Evolutionary conservation across 2,329 filamentous ascomycete genomes (phyloP), one percentile per base, ranked within the genome.

Genomic region (Trichoderma citrinoviride): DNA sequence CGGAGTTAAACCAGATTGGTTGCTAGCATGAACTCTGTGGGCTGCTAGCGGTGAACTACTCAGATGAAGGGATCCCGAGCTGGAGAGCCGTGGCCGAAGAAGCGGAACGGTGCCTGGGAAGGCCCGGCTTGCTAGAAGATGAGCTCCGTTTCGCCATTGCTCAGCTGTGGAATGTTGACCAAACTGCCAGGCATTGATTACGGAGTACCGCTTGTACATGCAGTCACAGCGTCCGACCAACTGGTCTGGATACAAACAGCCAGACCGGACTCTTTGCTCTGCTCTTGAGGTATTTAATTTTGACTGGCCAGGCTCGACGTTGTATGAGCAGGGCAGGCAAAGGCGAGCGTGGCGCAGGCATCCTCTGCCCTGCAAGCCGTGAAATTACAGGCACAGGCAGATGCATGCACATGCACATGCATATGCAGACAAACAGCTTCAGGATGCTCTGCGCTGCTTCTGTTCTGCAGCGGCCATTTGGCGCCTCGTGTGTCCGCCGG

Each of bases 261-360:
- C 33, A 37, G 33, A 37, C 33, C 33, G 7, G 33, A 12, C 33
- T 37, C 29, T 37, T 12, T 37, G 33, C 33, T 14, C 33, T 37
- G 27, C 27, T n/a, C n/a, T 29, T 29, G 56, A 29, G 56, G 56
- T 60, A 60, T 60, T 60, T 37, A 37, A 37, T 37, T 37, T 5
- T 14, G 33, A 37, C 33, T 37, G 33, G 33, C 33, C 33, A 37
- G 33, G 33, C 33, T 37, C 33, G 33, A 37, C 10, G 33, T 37
- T 2, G 33, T 37, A 37, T 29, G 55, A 46, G 55, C 52, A 40
- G n/a, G n/a, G 15, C 12, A 10, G 41, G 27, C 52, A 21, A 17
- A 29, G n/a, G 56, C 44, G 56, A 60, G 56, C 33, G 33, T 60
- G 56, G 56, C 56, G 56, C 56, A 60, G 56, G 29, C 44, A 44